A percentile compares a stretch with the other conserved stretches of the same genome.
phyloP scores from a whole-genome alignment of 2,329 filamentous ascomycete genomes.

The Cadophora gregata region DNA sequence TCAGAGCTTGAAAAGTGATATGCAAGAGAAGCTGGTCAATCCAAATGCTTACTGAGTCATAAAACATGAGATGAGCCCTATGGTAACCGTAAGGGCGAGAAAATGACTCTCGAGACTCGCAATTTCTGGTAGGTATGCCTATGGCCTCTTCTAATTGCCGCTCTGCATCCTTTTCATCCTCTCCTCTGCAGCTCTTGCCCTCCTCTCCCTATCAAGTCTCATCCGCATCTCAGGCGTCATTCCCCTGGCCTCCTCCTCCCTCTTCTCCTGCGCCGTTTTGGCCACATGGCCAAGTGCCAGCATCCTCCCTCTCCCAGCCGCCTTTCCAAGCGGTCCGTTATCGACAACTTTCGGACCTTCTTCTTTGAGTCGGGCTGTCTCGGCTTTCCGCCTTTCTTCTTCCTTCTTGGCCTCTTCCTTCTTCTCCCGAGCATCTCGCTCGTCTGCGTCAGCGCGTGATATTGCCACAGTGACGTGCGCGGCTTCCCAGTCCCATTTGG shows the following conservation, averaged over 20 bases:
- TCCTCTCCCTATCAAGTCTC: conserved; percentile 84
- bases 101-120: no score
- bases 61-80: no score
- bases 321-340: conserved; percentile 43
- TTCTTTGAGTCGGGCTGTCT: conserved; percentile 73
- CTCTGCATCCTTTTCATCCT: conserved; percentile 61
- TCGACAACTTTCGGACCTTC: conserved; percentile 66
- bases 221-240: conserved; percentile 87
- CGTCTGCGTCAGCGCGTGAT: conserved; percentile 72
- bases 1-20: no score
- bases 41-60: no score
- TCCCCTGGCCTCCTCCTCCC: conserved; percentile 83
- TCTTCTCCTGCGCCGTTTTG: conserved; percentile 79
- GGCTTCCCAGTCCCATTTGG: conserved; percentile 77
- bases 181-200: conserved; percentile 91
- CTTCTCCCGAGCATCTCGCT: conserved; percentile 72
- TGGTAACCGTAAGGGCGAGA: no score
- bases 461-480: conserved; percentile 76
- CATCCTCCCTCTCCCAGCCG: conserved; percentile 55
- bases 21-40: no score
- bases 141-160: neutral
- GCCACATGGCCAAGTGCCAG: conserved; percentile 60
- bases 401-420: conserved; percentile 72
- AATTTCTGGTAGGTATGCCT: no score
- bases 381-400: conserved; percentile 71